Evolutionary conservation across 768 basidiomycete genomes (phyloP), one percentile per base, ranked within the genome.

Genomic region (Multifurca ochricompacta): DNA sequence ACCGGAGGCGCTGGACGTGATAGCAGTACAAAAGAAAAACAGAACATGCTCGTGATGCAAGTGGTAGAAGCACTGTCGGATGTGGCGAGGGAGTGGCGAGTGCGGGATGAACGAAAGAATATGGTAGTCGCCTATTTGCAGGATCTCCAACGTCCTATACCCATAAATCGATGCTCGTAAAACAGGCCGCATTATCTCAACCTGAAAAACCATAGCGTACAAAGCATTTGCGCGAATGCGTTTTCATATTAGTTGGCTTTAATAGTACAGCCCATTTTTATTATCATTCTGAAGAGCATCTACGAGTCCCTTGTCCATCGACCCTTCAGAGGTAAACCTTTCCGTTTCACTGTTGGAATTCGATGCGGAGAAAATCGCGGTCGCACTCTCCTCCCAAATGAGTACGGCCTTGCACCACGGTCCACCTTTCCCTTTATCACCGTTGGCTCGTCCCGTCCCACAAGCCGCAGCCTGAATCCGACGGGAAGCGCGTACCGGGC

Each of bases 1-100:
- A 50, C 59, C 3, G 53, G 63, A 50, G 48, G 53, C 32, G 18
- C 34, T 30, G 19, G 7, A 25, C 44, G 50, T 31, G 55, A 52
- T 43, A 3, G 16, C 11, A 13, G 50, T 14, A 35, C 34, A 3
- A 42, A 32, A 10, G 10, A 23, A 47, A 47, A 48, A 14, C 53
- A 66, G 6, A 44, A 52, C 1, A 44, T 59, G 23, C 53, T 67
- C 6, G 58, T 59, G 10, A 36, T 36, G 6, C 44, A 51, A 13
- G 53, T 47, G 19, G 48, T 64, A 18, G 48, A 59, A 23, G 46
- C 41, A 32, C 51, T 71, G 27, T 51, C 48, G 23, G 70, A 66
- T 44, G 40, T 62, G 7, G 67, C 51, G 23, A 58, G 47, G 48
- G 64, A 65, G 45, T 59, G 57, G 54, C 34, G 43, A 37, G 30